phyloP scores from a whole-genome alignment of 768 basidiomycete genomes.

The Phanerodontia chrysosporium region DNA sequence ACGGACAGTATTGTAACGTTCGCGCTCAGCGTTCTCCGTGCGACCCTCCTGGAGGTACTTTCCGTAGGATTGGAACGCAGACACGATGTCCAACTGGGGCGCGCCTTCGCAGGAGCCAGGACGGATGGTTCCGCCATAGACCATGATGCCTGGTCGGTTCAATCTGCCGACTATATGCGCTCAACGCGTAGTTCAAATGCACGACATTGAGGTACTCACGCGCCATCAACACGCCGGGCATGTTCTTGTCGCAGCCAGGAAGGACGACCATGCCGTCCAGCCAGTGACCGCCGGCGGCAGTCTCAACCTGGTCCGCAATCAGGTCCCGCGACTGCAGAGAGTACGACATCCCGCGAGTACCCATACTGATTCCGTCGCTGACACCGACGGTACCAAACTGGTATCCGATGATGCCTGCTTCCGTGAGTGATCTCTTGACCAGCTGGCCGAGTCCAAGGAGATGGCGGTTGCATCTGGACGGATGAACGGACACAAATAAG shows the following conservation, averaged over 20 bases:
- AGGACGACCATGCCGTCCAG: slow-evolving; percentile 96
- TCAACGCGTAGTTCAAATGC: neutral
- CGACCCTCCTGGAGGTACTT: slow-evolving; percentile 89
- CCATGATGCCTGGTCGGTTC: slow-evolving; percentile 95
- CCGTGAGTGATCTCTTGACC: slow-evolving; percentile 74
- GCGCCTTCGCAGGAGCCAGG: slow-evolving; percentile 87
- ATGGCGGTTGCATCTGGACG: slow-evolving; percentile 86
- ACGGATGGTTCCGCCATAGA: slow-evolving; percentile 94
- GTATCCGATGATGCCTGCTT: slow-evolving; percentile 81
- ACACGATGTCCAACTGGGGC: slow-evolving; percentile 91
- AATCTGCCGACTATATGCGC: slow-evolving; percentile 72
- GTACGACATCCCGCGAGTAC: slow-evolving; percentile 88
- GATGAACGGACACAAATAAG: slow-evolving; percentile 4
- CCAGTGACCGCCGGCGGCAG: slow-evolving; percentile 95
- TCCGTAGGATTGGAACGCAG: slow-evolving; percentile 97
- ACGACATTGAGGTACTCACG: slow-evolving; percentile 45
- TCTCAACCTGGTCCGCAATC: slow-evolving; percentile 96
- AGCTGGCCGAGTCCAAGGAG: slow-evolving; percentile 84
- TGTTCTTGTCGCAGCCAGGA: slow-evolving; percentile 99
- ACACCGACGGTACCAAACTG: slow-evolving; percentile 98
- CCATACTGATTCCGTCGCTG: slow-evolving; percentile 98
- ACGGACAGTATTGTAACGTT: slow-evolving; percentile 82
- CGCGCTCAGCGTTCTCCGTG: slow-evolving; percentile 76
- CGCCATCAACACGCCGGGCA: slow-evolving; percentile 99
- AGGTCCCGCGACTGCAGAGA: slow-evolving; percentile 97